Conservation (phyloP, 139 green algal genomes). For the Coccomyxa sp. region DNA sequence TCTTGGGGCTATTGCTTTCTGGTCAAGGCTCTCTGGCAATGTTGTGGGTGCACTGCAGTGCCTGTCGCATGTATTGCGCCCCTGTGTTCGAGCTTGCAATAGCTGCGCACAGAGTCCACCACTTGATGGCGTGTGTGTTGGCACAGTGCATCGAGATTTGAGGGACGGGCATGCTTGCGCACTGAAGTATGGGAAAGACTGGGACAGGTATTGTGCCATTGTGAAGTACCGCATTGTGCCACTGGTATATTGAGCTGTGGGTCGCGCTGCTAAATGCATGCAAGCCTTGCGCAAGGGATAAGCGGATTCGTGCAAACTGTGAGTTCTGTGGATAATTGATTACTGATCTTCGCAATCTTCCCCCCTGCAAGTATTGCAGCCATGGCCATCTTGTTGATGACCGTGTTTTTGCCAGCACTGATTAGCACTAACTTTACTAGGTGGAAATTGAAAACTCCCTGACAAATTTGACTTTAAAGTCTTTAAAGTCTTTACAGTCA, state of each 20-base stretch:
- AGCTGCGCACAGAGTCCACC: background rate
- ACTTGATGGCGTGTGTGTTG: background rate
- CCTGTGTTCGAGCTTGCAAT: background rate
- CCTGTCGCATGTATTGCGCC: background rate
- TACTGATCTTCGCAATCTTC: too few relatives aligned
- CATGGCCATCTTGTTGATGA: too few relatives aligned
- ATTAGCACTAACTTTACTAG: too few relatives aligned
- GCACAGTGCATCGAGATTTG: conserved; percentile 67
- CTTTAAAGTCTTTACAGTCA: too few relatives aligned
- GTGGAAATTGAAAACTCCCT: too few relatives aligned
- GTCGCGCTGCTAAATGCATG: background rate
- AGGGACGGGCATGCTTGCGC: conserved; percentile 85
- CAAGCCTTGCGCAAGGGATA: background rate
- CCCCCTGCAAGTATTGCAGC: too few relatives aligned
- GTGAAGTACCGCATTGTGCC: conserved; percentile 90
- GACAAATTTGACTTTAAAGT: too few relatives aligned
- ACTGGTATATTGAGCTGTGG: conserved; percentile 74
- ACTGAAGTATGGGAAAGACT: conserved; percentile 93
- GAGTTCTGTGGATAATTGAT: too few relatives aligned
- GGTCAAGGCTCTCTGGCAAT: background rate
- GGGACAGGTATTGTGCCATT: conserved; percentile 88
- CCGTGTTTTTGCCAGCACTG: too few relatives aligned
- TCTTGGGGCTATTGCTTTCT: background rate
- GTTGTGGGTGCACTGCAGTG: background rate
- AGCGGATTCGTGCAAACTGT: too few relatives aligned